Conservation (phyloP, 208 protist genomes). For the Wallacemonas sp. region DNA sequence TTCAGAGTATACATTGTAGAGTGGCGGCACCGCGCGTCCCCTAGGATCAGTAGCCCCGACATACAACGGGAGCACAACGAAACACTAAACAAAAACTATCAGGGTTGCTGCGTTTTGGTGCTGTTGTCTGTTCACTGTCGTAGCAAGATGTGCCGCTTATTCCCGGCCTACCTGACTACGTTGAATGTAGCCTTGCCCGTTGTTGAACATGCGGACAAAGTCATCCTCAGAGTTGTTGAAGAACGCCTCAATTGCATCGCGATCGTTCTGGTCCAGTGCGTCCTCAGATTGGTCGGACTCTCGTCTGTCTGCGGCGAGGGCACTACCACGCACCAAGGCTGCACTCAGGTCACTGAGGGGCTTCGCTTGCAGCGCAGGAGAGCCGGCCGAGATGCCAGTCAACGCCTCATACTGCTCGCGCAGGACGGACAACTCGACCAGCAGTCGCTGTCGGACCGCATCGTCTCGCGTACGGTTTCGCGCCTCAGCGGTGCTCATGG, state of each 20-base stretch:
- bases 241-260: slow-evolving; percentile 87
- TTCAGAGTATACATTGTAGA: no score
- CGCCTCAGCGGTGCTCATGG: not conserved
- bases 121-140: no score
- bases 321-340: not conserved
- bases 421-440: slow-evolving; percentile 45
- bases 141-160: not conserved
- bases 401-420: slow-evolving; percentile 36
- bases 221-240: slow-evolving; percentile 80
- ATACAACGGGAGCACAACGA: no score
- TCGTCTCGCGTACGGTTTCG: slow-evolving; percentile 22
- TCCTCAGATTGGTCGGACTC: slow-evolving; percentile 11
- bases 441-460: slow-evolving; percentile 30
- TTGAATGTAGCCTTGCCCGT: slow-evolving; percentile 51
- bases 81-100: no score
- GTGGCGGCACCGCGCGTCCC: no score
- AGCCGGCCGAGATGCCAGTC: not conserved
- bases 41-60: no score
- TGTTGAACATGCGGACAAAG: slow-evolving; percentile 79
- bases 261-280: slow-evolving; percentile 64
- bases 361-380: not conserved
- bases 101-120: no score
- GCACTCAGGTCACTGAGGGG: not conserved
- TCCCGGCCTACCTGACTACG: slow-evolving; percentile 32
- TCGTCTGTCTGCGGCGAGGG: not conserved